Conservation (phyloP, 1,139 yeast species). For the Diutina pseudorugosa region DNA sequence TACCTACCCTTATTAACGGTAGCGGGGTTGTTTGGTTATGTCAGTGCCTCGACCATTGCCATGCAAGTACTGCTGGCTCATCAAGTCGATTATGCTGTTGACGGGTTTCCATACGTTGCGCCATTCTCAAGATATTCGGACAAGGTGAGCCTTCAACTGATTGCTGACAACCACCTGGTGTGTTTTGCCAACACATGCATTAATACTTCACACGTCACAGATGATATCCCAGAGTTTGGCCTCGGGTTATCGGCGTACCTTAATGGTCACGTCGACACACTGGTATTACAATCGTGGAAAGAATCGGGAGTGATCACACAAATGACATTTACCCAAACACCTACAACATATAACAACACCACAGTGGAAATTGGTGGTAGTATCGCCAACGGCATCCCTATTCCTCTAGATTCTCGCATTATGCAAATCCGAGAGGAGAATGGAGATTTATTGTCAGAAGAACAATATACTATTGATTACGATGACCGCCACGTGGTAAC, state of each 20-base stretch:
- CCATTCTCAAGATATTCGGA: not conserved
- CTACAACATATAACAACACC: not conserved
- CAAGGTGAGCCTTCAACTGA: not conserved
- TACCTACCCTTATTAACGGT: not conserved
- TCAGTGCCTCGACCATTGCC: not conserved
- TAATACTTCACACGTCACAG: not conserved
- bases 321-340: not conserved
- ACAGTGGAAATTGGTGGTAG: not conserved
- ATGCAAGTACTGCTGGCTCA: not conserved
- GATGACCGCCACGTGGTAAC: not conserved
- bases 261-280: not conserved
- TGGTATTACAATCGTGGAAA: not conserved
- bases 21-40: not conserved
- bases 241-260: not conserved
- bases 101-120: not conserved
- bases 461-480: not conserved
- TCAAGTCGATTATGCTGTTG: not conserved
- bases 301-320: not conserved
- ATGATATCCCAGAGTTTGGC: not conserved
- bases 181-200: not conserved
- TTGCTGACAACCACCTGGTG: not conserved
- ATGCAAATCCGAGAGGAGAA: not conserved
- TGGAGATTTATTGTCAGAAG: not conserved
- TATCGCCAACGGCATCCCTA: not conserved
- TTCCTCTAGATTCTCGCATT: not conserved